phyloP scores from a whole-genome alignment of 2,329 filamentous ascomycete genomes.

The Boeremia lycopersici region DNA sequence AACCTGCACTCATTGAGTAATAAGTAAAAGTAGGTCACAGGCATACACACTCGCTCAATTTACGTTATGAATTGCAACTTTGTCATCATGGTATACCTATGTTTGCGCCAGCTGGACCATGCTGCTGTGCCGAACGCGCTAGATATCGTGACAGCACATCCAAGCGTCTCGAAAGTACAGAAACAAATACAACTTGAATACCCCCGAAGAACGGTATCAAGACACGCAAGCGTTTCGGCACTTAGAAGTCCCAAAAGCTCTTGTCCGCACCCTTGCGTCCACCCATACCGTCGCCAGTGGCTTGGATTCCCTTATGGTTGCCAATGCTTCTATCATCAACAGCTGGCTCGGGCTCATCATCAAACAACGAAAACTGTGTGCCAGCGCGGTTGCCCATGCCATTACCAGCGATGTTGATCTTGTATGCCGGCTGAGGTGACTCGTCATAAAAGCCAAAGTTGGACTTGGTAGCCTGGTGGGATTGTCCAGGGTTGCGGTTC shows the following conservation, averaged over 20 bases:
- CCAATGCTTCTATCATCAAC: slow-evolving; percentile 21
- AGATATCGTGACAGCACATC: slow-evolving; percentile 1
- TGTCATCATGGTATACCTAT: slow-evolving; percentile 13
- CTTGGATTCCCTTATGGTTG: slow-evolving; percentile 34
- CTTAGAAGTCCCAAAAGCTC: slow-evolving; percentile 41
- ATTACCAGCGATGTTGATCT: slow-evolving; percentile 49
- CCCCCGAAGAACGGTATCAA: neutral
- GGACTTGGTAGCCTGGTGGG: slow-evolving; percentile 62
- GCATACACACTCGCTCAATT: neutral
- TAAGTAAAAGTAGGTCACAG: neutral
- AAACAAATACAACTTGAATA: neutral
- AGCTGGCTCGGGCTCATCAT: slow-evolving; percentile 35
- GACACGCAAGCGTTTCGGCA: neutral
- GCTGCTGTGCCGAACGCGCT: neutral
- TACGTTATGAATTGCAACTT: slow-evolving; percentile 8
- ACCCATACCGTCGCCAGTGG: slow-evolving; percentile 48
- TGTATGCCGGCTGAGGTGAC: slow-evolving; percentile 30
- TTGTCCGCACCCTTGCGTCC: slow-evolving; percentile 44
- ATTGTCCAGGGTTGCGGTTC: slow-evolving; percentile 53
- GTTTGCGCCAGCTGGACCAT: slow-evolving; percentile 12
- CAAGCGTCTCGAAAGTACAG: slow-evolving; percentile 1
- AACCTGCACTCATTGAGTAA: neutral
- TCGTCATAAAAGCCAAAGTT: slow-evolving; percentile 43
- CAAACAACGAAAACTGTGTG: slow-evolving; percentile 48
- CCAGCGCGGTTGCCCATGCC: slow-evolving; percentile 48